Percentiles rank a stretch among this genome's conserved stretches.
These are phyloP conservation scores for Echium plantagineum DNA, from an alignment of 257 asterid species.

Conservation along the genomic window DNA sequence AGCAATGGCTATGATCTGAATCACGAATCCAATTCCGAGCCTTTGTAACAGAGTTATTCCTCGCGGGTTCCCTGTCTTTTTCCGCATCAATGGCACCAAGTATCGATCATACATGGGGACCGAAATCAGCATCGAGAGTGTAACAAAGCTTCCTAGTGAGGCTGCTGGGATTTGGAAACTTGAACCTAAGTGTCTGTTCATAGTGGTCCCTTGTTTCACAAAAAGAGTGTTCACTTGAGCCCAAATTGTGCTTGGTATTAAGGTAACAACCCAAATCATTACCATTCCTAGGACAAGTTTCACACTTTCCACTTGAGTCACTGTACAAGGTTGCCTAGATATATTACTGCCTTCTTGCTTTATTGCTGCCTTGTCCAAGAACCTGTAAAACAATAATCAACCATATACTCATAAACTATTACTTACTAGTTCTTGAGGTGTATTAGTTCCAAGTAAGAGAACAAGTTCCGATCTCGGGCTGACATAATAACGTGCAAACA, in stretches of 20 bases:
- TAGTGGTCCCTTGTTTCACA: slow-evolving; percentile 76
- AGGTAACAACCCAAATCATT: slow-evolving; percentile 63
- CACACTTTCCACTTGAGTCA: slow-evolving; percentile 69
- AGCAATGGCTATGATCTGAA: slow-evolving; percentile 53
- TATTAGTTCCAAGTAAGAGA: too few relatives aligned
- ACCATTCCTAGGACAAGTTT: slow-evolving; percentile 66
- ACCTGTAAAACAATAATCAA: slow-evolving; percentile 21
- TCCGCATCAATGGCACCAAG: slow-evolving; percentile 59
- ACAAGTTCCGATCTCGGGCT: too few relatives aligned
- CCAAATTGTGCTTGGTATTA: slow-evolving; percentile 82
- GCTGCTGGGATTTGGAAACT: slow-evolving; percentile 71
- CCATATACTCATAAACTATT: too few relatives aligned
- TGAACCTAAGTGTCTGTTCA: slow-evolving; percentile 47
- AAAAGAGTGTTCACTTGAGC: slow-evolving; percentile 82
- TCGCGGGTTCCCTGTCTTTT: slow-evolving; percentile 50
- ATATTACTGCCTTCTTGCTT: slow-evolving; percentile 20
- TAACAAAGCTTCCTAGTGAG: slow-evolving; percentile 67
- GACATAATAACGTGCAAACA: too few relatives aligned
- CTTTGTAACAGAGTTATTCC: slow-evolving; percentile 66
- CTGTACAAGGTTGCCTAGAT: slow-evolving; percentile 42
- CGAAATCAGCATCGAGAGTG: slow-evolving; percentile 54
- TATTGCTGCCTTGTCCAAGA: slow-evolving; percentile 77
- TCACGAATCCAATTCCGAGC: slow-evolving; percentile 50
- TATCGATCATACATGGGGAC: slow-evolving; percentile 68
- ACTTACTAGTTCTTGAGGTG: too few relatives aligned